Conservation (phyloP, 768 basidiomycete genomes). For the Phylloporus sp. region DNA sequence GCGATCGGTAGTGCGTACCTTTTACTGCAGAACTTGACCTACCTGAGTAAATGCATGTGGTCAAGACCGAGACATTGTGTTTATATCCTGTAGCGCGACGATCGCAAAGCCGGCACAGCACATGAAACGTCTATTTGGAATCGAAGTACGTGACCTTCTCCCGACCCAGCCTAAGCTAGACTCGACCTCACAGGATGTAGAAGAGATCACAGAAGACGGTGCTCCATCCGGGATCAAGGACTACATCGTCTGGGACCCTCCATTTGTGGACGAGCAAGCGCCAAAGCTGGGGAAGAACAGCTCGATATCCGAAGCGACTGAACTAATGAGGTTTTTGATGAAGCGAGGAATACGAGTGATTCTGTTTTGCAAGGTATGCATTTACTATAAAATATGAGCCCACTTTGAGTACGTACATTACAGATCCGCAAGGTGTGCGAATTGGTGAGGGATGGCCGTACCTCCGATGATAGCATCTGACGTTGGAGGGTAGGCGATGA, state of each 20-base stretch:
- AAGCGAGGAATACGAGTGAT: constrained; percentile 76
- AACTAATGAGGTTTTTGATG: constrained; percentile 78
- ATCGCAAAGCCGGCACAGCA: constrained; percentile 71
- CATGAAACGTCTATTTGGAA: constrained; percentile 73
- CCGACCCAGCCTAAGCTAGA: not conserved
- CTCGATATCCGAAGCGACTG: constrained; percentile 64
- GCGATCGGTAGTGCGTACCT: constrained; percentile 69
- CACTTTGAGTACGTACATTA: not conserved
- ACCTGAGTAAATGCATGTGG: not conserved
- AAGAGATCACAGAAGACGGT: constrained; percentile 73
- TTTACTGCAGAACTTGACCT: not conserved
- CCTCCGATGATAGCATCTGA: not conserved
- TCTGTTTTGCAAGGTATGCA: constrained; percentile 77
- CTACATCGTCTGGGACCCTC: constrained; percentile 74
- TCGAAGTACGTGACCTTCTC: constrained; percentile 35
- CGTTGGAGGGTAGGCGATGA: constrained; percentile 62
- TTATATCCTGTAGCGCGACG: constrained; percentile 88
- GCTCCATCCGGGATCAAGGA: constrained; percentile 81
- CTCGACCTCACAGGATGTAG: constrained; percentile 42
- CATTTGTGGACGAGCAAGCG: constrained; percentile 51
- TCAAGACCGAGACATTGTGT: constrained; percentile 50
- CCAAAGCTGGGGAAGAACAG: constrained; percentile 52
- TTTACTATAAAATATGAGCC: not conserved
- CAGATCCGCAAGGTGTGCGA: constrained; percentile 83
- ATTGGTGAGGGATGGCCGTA: constrained; percentile 45